Conservation (phyloP, 306 rosid species). For the Begonia peltatifolia region DNA sequence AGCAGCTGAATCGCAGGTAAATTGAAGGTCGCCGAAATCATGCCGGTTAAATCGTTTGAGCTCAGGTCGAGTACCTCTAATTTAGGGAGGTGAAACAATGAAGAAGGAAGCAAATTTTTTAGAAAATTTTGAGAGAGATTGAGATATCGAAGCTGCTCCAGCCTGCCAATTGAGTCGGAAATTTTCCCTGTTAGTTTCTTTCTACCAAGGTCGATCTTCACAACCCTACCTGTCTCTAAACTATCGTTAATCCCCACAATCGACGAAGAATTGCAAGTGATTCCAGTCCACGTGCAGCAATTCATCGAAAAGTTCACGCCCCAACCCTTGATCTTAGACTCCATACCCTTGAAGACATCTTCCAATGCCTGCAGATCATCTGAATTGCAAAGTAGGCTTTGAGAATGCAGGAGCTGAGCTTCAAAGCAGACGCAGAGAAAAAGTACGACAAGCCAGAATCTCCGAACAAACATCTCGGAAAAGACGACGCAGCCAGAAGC, state of each 20-base stretch:
- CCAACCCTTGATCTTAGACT: conserved; percentile 23
- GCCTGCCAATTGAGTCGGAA: conserved; percentile 31
- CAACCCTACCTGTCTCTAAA: conserved; percentile 31
- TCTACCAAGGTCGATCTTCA: conserved; percentile 31
- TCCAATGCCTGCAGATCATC: conserved; percentile 42
- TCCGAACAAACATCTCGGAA: not conserved
- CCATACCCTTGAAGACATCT: conserved; percentile 45
- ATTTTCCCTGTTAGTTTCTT: conserved; percentile 49
- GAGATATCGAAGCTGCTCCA: conserved; percentile 37
- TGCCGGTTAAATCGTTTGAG: conserved; percentile 30
- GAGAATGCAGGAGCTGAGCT: conserved; percentile 2
- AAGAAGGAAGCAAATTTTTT: conserved; percentile 35
- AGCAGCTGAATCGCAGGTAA: conserved; percentile 47
- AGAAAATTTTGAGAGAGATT: conserved; percentile 56
- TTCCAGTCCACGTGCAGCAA: conserved; percentile 66
- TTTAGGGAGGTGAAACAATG: conserved; percentile 35
- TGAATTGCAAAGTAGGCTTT: conserved; percentile 27
- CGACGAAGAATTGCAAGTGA: conserved; percentile 29
- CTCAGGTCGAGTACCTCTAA: conserved; percentile 55
- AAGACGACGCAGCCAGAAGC: not conserved
- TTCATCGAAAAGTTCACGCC: conserved; percentile 29
- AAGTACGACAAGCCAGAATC: not conserved
- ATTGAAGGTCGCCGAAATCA: conserved; percentile 27
- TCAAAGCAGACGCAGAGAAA: not conserved
- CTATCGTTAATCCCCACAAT: conserved; percentile 16